Evolutionary conservation across 2,329 filamentous ascomycete genomes (phyloP).

Genomic region (Colletotrichum salicis): DNA sequence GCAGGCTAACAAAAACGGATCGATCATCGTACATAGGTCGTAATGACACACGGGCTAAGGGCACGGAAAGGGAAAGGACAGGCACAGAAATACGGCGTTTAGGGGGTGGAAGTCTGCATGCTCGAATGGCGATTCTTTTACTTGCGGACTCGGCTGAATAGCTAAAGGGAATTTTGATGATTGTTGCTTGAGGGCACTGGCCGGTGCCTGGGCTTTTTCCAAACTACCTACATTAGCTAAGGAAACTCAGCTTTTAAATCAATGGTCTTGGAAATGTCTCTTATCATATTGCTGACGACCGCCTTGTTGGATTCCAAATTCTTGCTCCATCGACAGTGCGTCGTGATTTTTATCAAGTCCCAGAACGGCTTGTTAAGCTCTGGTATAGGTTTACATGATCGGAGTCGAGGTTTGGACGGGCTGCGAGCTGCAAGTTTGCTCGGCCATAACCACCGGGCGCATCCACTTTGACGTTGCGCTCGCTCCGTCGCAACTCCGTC

Average conservation of each 20-base stretch:
- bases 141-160: conserved; percentile 16
- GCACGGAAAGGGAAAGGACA: conserved; percentile 20
- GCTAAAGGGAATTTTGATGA: conserved; percentile 14
- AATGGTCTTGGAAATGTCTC: conserved; percentile 4
- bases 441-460: background rate
- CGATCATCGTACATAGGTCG: conserved; percentile 34
- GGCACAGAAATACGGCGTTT: conserved; percentile 37
- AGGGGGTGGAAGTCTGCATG: conserved; percentile 32
- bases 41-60: conserved; percentile 31
- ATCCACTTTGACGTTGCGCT: conserved; percentile 4
- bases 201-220: conserved; percentile 15
- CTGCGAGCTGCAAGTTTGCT: background rate
- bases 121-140: conserved; percentile 31
- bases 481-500: background rate
- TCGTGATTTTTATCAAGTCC: background rate
- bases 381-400: background rate
- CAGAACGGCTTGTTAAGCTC: background rate
- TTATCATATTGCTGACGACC: too few species aligned
- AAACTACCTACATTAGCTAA: conserved; percentile 11
- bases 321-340: too few species aligned
- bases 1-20: conserved; percentile 27
- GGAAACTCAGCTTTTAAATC: conserved; percentile 30
- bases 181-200: conserved; percentile 3
- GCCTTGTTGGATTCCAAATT: background rate
- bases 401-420: background rate